Percentiles rank a stretch among this genome's conserved stretches.
Evolutionary conservation across 1,284 basidiomycete genomes (phyloP).

Genomic region (Ustilago shanxiensis): DNA sequence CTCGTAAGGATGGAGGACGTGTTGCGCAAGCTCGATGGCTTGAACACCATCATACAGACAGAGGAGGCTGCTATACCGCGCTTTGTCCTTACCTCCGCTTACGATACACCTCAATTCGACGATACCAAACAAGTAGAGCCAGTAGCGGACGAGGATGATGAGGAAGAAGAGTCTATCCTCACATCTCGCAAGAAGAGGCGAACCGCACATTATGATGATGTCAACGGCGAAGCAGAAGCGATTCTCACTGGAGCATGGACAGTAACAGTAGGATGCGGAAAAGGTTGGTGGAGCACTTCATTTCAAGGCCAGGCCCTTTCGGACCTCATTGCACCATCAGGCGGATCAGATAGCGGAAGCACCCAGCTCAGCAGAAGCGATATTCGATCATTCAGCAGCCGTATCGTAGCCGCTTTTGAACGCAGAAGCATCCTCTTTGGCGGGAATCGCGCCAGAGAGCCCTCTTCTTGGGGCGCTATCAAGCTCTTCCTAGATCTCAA

Average conservation of each 20-base stretch:
- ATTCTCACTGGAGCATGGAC: constrained; percentile 7
- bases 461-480: constrained; percentile 12
- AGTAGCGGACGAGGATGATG: constrained; percentile 7
- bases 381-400: constrained; percentile 4
- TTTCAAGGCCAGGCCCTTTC: neutral
- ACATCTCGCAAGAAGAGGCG: neutral
- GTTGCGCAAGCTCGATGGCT: constrained; percentile 13
- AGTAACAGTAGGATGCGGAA: constrained; percentile 18
- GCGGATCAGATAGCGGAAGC: neutral
- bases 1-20: constrained; percentile 11
- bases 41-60: constrained; percentile 22
- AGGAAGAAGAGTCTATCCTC: constrained; percentile 6
- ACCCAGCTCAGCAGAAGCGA: neutral
- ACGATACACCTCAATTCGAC: neutral
- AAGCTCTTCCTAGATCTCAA: constrained; percentile 26
- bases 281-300: constrained; percentile 28
- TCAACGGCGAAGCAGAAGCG: neutral
- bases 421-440: constrained; percentile 26
- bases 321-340: neutral
- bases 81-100: constrained; percentile 5
- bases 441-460: neutral
- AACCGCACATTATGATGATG: neutral
- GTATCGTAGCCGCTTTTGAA: constrained; percentile 10
- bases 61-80: neutral
- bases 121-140: neutral